phyloP scores from a whole-genome alignment of 345 rosid species.

The Psidium guajava region DNA sequence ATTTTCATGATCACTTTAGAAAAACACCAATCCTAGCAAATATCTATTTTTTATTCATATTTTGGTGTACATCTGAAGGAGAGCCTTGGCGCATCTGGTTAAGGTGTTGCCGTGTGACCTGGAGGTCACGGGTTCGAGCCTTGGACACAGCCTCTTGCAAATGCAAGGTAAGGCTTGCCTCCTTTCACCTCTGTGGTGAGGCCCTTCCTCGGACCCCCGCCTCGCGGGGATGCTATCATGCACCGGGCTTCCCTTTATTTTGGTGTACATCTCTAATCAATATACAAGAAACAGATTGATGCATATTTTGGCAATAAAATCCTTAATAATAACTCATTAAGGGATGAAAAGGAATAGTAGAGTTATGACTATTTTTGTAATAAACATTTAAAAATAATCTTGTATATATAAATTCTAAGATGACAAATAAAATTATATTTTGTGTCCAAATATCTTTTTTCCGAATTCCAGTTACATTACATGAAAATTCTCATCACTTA shows the following conservation, averaged over 20 bases:
- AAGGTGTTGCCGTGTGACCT: too few species aligned
- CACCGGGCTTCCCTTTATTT: too few species aligned
- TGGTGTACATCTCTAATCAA: background rate
- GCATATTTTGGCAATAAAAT: background rate
- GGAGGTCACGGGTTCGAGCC: too few species aligned
- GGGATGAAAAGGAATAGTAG: background rate
- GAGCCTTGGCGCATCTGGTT: too few species aligned
- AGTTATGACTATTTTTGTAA: background rate
- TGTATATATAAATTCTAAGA: background rate
- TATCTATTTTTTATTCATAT: background rate
- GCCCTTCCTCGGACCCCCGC: too few species aligned
- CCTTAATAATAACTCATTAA: background rate
- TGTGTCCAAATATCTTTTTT: background rate
- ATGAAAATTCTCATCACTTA: background rate
- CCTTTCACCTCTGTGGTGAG: too few species aligned
- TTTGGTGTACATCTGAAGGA: too few species aligned
- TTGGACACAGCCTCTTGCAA: too few species aligned
- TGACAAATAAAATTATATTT: background rate
- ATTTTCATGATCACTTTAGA: background rate
- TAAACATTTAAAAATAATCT: background rate
- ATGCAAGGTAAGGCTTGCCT: too few species aligned
- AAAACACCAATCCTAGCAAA: background rate
- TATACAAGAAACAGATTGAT: background rate
- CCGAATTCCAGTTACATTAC: background rate
- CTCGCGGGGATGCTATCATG: too few species aligned